Evolutionary conservation across 805 yeast species (phyloP).

Genomic region (Maudiozyma pseudohumilis): DNA sequence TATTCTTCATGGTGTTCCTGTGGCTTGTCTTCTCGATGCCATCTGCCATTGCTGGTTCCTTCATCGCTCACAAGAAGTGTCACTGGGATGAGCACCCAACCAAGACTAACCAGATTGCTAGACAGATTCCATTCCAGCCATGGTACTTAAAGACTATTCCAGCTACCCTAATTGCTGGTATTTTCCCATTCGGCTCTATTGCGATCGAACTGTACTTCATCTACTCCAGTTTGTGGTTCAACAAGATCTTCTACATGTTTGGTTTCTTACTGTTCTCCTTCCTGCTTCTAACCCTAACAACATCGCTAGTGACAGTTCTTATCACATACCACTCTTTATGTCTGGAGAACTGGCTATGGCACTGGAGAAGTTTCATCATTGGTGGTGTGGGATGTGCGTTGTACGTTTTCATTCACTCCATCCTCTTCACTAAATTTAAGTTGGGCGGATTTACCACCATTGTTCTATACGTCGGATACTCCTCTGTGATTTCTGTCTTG

Average conservation of each 20-base stretch:
- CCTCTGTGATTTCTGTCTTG: slow-evolving; percentile 55
- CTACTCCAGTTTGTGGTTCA: slow-evolving; percentile 86
- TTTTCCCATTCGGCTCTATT: slow-evolving; percentile 90
- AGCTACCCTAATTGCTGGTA: slow-evolving; percentile 67
- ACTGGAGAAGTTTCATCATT: slow-evolving; percentile 86
- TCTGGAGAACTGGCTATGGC: slow-evolving; percentile 93
- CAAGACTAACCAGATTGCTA: slow-evolving; percentile 87
- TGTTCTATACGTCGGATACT: slow-evolving; percentile 76
- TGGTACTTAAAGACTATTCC: slow-evolving; percentile 64
- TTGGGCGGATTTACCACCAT: slow-evolving; percentile 68
- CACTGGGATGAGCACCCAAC: slow-evolving; percentile 57
- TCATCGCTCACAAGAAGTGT: slow-evolving; percentile 58
- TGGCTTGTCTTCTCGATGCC: slow-evolving; percentile 88
- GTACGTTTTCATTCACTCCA: slow-evolving; percentile 77
- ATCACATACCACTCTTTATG: slow-evolving; percentile 78
- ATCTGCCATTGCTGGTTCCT: slow-evolving; percentile 71
- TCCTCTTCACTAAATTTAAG: slow-evolving; percentile 58
- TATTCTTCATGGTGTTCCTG: slow-evolving; percentile 66
- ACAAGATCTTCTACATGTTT: slow-evolving; percentile 91
- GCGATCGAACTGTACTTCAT: slow-evolving; percentile 93
- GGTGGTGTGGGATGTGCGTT: slow-evolving; percentile 86
- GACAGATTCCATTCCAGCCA: slow-evolving; percentile 91
- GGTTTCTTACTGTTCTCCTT: slow-evolving; percentile 90
- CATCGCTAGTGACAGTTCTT: slow-evolving; percentile 69
- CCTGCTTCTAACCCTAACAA: slow-evolving; percentile 70